Percentiles rank a stretch among this genome's conserved stretches.
phyloP scores from a whole-genome alignment of 1,139 yeast genomes.

The Geotrichum cucujoidarum region DNA sequence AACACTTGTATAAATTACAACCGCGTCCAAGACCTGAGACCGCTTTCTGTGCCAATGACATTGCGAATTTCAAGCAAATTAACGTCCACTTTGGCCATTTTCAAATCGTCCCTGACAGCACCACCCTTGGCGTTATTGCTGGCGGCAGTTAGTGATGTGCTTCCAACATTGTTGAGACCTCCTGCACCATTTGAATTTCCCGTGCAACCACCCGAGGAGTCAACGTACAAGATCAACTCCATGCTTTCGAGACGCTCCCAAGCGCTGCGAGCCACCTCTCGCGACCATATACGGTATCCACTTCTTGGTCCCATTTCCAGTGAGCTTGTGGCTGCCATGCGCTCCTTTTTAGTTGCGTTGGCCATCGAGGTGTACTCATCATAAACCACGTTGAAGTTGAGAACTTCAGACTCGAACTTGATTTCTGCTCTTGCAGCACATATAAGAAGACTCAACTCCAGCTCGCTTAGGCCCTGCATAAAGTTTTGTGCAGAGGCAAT shows the following conservation, averaged over 20 bases:
- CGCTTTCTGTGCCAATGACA: constrained; percentile 32
- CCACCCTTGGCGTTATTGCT: constrained; percentile 11
- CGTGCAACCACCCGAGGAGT: constrained; percentile 16
- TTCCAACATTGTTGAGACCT: not conserved
- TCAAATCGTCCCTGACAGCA: constrained; percentile 30
- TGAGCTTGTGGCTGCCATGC: constrained; percentile 32
- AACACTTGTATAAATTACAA: no score
- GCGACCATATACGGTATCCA: constrained; percentile 35
- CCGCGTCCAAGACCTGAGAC: constrained; percentile 34
- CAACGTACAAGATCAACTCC: constrained; percentile 31
- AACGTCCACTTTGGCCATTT: constrained; percentile 36
- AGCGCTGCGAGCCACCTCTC: constrained; percentile 34
- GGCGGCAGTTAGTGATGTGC: constrained; percentile 10
- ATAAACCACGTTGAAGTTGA: constrained; percentile 70
- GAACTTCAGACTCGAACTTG: constrained; percentile 48
- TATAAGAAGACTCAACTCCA: constrained; percentile 64
- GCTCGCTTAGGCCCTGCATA: constrained; percentile 51
- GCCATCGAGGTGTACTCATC: constrained; percentile 66
- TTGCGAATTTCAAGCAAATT: constrained; percentile 34
- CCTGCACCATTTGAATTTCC: constrained; percentile 6
- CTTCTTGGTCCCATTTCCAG: constrained; percentile 20
- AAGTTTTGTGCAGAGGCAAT: constrained; percentile 37
- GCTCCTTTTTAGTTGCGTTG: constrained; percentile 43
- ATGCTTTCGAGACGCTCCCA: constrained; percentile 37
- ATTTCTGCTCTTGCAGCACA: constrained; percentile 69